Base-by-base conservation (phyloP, 345 rosid species). In the Rhodomyrtus tomentosa region DNA sequence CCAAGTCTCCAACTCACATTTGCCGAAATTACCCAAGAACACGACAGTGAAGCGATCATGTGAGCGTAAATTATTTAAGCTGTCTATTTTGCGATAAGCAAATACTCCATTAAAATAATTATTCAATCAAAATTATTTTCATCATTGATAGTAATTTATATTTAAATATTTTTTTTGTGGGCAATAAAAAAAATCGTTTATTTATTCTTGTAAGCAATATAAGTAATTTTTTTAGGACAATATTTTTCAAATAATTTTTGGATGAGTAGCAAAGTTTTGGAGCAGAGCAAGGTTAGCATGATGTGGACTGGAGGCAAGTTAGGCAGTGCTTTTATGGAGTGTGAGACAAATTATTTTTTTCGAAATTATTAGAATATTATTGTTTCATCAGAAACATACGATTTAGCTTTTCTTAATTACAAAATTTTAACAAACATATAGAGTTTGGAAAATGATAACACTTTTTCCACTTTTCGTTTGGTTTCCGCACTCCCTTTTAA, bases 211-310 rank as follows among this genome's bases (percentile, higher is more conserved):
- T 18, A 62, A 62, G 21, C 0, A 32, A 29, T 29, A 62, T 14
- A 10, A 62, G 20, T 0, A 2, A 16, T 15, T 62, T 0, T 16
- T 15, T 62, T 29, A 29, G 0, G 0, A 27, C 27, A 59, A 27
- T 59, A 3, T 29, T 15, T 15, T 62, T 2, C 0, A 62, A 16
- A 62, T 62, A 1, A 29, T 29, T 62, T 10, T 15, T 29, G 32
- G 5, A 62, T 2, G 40, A 62, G 29, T 62, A 2, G 36, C 24
- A 68, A 20, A 36, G 6, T 68, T 18, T 68, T 36, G 76, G 13
- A 68, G 45, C 2, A 20, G 32, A 18, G 10, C 12, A 8, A 22
- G 45, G 12, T 68, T 32, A 36, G 76, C 22, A 68, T 18, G 45
- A 36, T 4, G 13, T 29, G 4, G 50, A 49, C 3, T 10, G 11